phyloP scores from a whole-genome alignment of 2,329 filamentous ascomycete species.

The Fusarium austroafricanum region DNA sequence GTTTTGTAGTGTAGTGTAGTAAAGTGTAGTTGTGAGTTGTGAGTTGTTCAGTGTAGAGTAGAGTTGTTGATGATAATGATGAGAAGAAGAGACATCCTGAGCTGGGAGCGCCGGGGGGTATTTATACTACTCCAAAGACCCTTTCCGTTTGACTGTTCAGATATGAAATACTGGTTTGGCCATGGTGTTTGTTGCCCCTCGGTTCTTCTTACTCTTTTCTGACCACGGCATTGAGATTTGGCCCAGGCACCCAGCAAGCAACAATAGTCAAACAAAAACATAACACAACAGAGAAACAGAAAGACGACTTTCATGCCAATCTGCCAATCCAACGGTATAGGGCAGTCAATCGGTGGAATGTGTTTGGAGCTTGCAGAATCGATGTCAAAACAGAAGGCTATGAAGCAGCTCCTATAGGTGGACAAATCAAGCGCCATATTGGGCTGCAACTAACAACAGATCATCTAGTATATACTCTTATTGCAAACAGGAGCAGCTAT shows the following conservation, averaged over 20 bases:
- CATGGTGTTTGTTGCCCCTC: neutral
- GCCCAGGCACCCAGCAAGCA: neutral
- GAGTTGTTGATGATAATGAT: neutral
- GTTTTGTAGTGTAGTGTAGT: neutral
- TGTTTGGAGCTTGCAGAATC: too few relatives aligned
- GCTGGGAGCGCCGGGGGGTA: neutral
- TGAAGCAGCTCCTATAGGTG: too few relatives aligned
- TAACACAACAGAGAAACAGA: too few relatives aligned
- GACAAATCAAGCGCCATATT: too few relatives aligned
- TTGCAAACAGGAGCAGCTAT: neutral
- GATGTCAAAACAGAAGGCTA: too few relatives aligned
- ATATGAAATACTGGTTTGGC: neutral
- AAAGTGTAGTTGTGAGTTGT: neutral
- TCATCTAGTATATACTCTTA: neutral
- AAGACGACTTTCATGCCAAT: neutral
- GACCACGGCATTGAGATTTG: neutral
- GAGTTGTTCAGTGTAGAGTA: neutral
- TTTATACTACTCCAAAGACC: constrained; percentile 19
- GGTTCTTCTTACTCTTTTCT: neutral
- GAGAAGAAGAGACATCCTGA: neutral
- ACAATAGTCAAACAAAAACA: neutral
- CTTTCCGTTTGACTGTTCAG: neutral
- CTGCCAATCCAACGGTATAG: neutral
- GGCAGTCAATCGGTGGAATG: neutral
- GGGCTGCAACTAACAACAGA: neutral